phyloP scores from a whole-genome alignment of 768 basidiomycete species.

The Russula lepida region DNA sequence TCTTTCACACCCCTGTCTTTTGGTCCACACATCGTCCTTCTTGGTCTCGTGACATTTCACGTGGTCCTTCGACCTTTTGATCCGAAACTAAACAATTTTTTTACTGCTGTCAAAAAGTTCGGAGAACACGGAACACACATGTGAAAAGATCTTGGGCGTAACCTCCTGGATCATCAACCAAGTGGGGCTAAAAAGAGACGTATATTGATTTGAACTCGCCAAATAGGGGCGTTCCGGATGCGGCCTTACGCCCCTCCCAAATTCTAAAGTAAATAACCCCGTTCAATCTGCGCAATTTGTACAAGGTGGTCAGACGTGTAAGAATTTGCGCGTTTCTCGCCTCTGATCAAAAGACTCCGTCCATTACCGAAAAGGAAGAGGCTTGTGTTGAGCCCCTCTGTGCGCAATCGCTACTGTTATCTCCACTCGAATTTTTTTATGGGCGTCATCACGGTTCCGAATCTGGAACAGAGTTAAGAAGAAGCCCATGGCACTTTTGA shows the following conservation, averaged over 20 bases:
- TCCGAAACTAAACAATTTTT: neutral
- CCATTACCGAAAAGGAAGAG: neutral
- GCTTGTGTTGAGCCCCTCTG: neutral
- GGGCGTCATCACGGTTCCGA: neutral
- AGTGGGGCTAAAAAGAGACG: neutral
- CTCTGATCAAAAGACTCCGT: neutral
- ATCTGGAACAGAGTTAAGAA: constrained; percentile 8
- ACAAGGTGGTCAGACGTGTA: neutral
- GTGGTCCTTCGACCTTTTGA: neutral
- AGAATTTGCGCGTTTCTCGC: neutral
- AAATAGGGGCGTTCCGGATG: constrained; percentile 1
- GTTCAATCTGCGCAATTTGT: constrained; percentile 6
- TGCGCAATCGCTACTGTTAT: neutral
- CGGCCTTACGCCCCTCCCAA: constrained; percentile 5
- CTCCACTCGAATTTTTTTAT: constrained; percentile 2
- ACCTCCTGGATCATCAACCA: neutral
- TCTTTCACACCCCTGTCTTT: neutral
- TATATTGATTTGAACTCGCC: neutral
- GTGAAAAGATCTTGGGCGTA: neutral
- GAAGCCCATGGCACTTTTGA: neutral
- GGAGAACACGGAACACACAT: neutral
- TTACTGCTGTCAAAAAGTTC: neutral
- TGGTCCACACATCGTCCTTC: neutral
- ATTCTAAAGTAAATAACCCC: neutral
- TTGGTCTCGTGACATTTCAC: neutral